Evolutionary conservation across 305 asterid species (phyloP), one percentile per base, ranked within the genome.

Genomic region (Ilex paraguariensis): DNA sequence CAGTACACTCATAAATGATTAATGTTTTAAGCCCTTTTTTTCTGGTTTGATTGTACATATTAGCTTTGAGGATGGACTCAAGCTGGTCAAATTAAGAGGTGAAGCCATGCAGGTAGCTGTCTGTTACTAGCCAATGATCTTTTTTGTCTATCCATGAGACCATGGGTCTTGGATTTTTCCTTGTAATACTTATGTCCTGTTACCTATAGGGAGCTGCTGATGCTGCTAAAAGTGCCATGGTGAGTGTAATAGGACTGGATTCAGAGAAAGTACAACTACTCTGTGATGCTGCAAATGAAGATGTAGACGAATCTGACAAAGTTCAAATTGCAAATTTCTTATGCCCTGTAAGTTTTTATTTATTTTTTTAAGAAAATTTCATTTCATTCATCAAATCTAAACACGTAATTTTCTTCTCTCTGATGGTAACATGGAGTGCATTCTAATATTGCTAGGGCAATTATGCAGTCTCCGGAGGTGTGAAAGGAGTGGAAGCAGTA

Each of bases 61-160:
- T 75, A 91, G 99, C 78, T 93, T 90, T 52, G 99, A 94, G 80
- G 97, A 94, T 78, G 99, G 99, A 70, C 87, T 93, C 77, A 87
- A 81, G 87, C 88, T 90, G 67, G 99, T 90, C 74, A 94, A 88
- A 82, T 71, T 90, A 62, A 81, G 99, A 80, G 99, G 98, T 73
- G 95, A 90, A 83, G 96, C 98, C 40, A 94, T 90, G 99, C 97
- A 94, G 95, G 98, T 89, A 75, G 59, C n/a, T n/a, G n/a, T 60
- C 63, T 59, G 57, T 40, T 51, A 46, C 60, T 62, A 61, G 55
- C 73, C 59, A 57, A 8, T 36, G 1, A 8, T 36, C 42, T 36
- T 36, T 5, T 4, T 36, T 1, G 42, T 36, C 9, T 36, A 8
- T 36, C 6, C 42, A 36, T 8, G 42, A 8, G 7, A 36, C 42